These are phyloP conservation scores for Candida freyschussii DNA, from an alignment of 1,139 yeast genomes.

Conservation along the genomic window DNA sequence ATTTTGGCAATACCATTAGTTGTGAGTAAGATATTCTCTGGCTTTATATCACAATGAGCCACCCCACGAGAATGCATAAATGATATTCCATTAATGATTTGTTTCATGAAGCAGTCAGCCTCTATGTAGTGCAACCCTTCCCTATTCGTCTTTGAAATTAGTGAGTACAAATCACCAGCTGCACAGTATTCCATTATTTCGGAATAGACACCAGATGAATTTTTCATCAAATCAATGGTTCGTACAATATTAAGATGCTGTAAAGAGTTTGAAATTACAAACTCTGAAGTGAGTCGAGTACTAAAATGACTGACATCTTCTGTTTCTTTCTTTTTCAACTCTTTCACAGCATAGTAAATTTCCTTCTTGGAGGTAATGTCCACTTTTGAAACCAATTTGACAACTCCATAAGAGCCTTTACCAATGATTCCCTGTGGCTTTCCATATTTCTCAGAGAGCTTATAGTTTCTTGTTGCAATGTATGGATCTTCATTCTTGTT, in stretches of 20 bases:
- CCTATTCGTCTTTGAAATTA: constrained; percentile 31
- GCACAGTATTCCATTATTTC: constrained; percentile 78
- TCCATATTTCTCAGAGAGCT: constrained; percentile 49
- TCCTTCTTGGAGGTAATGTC: constrained; percentile 31
- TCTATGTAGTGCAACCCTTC: constrained; percentile 48
- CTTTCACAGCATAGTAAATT: constrained; percentile 66
- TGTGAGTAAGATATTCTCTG: constrained; percentile 56
- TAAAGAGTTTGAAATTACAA: constrained; percentile 65
- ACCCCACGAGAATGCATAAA: constrained; percentile 72
- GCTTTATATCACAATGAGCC: constrained; percentile 71
- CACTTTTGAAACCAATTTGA: constrained; percentile 45
- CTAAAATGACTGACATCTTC: constrained; percentile 58
- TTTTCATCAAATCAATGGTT: constrained; percentile 64
- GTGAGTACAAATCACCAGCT: constrained; percentile 64
- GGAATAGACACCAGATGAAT: constrained; percentile 49
- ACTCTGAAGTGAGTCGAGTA: constrained; percentile 70
- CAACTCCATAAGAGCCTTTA: constrained; percentile 66
- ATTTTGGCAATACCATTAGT: constrained; percentile 50
- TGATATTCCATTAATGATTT: constrained; percentile 56
- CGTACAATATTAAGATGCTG: constrained; percentile 66
- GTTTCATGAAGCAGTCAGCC: constrained; percentile 68
- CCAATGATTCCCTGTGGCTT: constrained; percentile 59
- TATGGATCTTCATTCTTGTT: constrained; percentile 30
- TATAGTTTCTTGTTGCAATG: constrained; percentile 18
- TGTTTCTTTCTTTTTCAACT: constrained; percentile 45